Percentiles rank a stretch among this genome's conserved stretches.
phyloP scores from a whole-genome alignment of 2,329 filamentous ascomycete species.

The Didymella exigua region DNA sequence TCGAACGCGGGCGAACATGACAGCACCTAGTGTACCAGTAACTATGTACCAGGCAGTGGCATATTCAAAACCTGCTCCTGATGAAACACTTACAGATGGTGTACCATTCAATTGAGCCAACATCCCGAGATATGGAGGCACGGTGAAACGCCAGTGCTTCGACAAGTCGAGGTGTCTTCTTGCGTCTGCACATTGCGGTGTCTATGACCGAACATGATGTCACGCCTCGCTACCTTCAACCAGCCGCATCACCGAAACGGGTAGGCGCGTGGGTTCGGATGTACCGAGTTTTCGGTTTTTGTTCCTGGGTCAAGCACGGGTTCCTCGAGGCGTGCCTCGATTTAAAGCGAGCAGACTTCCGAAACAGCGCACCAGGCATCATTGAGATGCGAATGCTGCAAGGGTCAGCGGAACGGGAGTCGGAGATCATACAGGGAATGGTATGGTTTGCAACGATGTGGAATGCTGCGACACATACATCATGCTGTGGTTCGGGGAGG shows the following conservation, averaged over 20 bases:
- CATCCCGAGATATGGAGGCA: not conserved
- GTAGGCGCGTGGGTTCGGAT: conserved; percentile 1
- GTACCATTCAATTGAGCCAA: conserved; percentile 3
- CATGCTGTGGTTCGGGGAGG: not conserved
- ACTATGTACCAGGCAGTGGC: conserved; percentile 5
- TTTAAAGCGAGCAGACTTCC: not conserved
- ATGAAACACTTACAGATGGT: conserved; percentile 3
- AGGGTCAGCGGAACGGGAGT: not conserved
- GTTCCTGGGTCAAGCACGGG: not conserved
- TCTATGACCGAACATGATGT: conserved; percentile 15
- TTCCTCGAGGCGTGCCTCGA: not conserved
- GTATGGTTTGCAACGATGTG: not conserved
- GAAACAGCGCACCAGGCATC: not conserved
- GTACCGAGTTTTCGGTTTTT: not conserved
- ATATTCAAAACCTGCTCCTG: conserved; percentile 5
- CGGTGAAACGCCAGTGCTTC: not conserved
- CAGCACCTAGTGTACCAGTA: conserved; percentile 10
- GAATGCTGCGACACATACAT: not conserved
- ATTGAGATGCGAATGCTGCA: conserved; percentile 7
- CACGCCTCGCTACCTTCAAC: conserved; percentile 3
- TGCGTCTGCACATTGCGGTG: not conserved
- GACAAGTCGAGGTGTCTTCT: not conserved
- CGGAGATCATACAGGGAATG: not conserved
- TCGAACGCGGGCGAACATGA: conserved; percentile 3
- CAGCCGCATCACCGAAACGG: conserved; percentile 2